Percentiles rank a stretch among this genome's conserved stretches.
Conservation (phyloP, 192 early-diverging fungal species). For the Entomortierella lignicola region DNA sequence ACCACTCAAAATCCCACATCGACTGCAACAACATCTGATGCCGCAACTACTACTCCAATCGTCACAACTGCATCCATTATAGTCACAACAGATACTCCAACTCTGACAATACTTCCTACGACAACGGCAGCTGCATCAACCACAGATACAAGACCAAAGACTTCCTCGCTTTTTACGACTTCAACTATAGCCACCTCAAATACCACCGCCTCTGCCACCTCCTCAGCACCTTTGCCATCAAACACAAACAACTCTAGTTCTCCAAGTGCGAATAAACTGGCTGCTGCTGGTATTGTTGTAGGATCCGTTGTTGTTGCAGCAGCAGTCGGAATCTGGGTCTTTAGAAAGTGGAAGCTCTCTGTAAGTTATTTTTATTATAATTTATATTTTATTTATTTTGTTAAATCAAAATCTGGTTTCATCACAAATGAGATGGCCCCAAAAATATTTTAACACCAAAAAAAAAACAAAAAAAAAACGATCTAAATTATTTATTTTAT, state of each 20-base stretch:
- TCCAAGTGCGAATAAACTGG: not conserved
- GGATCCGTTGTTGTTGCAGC: conserved; percentile 55
- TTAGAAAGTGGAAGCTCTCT: conserved; percentile 64
- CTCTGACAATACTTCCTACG: too few relatives aligned
- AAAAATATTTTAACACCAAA: not conserved
- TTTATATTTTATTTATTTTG: not conserved
- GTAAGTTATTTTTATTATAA: conserved; percentile 48
- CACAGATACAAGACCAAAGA: not conserved
- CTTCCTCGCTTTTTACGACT: too few relatives aligned
- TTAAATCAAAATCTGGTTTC: not conserved
- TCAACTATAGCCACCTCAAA: not conserved
- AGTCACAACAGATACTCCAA: too few relatives aligned
- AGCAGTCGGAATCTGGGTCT: conserved; percentile 63
- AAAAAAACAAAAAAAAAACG: not conserved
- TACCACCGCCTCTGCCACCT: not conserved
- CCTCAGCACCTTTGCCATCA: not conserved
- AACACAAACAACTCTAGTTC: not conserved
- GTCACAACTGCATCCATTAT: too few relatives aligned
- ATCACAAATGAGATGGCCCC: not conserved
- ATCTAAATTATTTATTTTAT: not conserved
- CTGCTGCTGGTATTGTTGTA: conserved; percentile 56
- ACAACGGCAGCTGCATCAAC: conserved; percentile 1
- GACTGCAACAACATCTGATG: conserved; percentile 1
- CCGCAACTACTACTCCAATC: too few relatives aligned
- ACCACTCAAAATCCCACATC: not conserved